Evolutionary conservation across 805 yeast species (phyloP).

Genomic region (Saccharomyces cerevisiae): DNA sequence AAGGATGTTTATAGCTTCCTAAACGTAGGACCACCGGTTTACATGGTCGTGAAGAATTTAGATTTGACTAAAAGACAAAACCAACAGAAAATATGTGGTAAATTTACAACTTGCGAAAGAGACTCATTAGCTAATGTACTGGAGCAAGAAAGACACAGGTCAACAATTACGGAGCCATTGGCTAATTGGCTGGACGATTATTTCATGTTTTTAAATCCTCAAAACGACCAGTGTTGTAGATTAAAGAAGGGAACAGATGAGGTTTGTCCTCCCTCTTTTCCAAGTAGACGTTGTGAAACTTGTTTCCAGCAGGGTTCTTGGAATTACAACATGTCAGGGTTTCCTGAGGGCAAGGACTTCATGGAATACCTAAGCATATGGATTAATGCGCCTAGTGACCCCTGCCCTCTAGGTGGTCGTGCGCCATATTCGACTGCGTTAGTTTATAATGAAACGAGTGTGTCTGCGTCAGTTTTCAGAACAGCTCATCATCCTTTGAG

Average conservation of each 20-base stretch:
- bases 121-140: slow-evolving; percentile 70
- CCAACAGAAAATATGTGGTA: slow-evolving; percentile 78
- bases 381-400: slow-evolving; percentile 78
- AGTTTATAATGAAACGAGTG: slow-evolving; percentile 34
- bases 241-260: slow-evolving; percentile 48
- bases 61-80: slow-evolving; percentile 51
- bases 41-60: slow-evolving; percentile 65
- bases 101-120: slow-evolving; percentile 76
- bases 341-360: slow-evolving; percentile 70
- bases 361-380: slow-evolving; percentile 67
- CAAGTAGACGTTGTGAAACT: slow-evolving; percentile 62
- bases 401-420: slow-evolving; percentile 92
- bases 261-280: slow-evolving; percentile 50
- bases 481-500: slow-evolving; percentile 71
- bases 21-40: slow-evolving; percentile 87
- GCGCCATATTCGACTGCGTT: slow-evolving; percentile 76
- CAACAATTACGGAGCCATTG: slow-evolving; percentile 70
- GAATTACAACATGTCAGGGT: slow-evolving; percentile 67
- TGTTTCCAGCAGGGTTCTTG: slow-evolving; percentile 63
- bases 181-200: slow-evolving; percentile 93
- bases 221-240: slow-evolving; percentile 78
- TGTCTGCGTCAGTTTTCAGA: slow-evolving; percentile 63
- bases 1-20: slow-evolving; percentile 63
- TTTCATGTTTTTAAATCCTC: slow-evolving; percentile 79
- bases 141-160: slow-evolving; percentile 74